Evolutionary conservation across 2,329 filamentous ascomycete genomes (phyloP), one percentile per base, ranked within the genome.

Genomic region (Neophaeococcomyces mojaviensis): DNA sequence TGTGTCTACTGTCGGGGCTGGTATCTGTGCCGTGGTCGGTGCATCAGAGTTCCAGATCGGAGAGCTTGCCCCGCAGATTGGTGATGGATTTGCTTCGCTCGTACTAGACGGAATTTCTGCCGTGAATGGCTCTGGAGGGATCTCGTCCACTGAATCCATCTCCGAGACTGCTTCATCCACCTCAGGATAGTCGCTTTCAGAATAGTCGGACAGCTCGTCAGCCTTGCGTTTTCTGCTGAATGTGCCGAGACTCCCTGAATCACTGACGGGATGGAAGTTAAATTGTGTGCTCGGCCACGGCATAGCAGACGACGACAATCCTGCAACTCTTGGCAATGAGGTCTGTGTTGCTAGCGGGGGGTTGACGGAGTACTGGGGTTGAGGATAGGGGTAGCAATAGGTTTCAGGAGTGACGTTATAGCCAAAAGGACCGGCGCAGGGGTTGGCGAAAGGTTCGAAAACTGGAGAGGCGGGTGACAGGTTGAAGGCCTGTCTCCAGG

Each of bases 151-250:
- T 28, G 16, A 39, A 4, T 24, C 5, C 4, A 4, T 5, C 37
- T 26, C n/a, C 9, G 8, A 3, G 20, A 26, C 24, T 20, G 15
- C n/a, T 5, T 28, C 5, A 10, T 19, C 39, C 3, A 8, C 24
- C 18, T 13, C 7, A 32, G 22, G 13, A 28, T 13, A 22, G 16
- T 24, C 15, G 10, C 22, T 10, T 9, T 33, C 30, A 22, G 32
- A 15, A 34, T n/a, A 24, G 10, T 37, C 46, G 8, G 48, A 51
- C 13, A 54, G 53, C 19, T 52, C 39, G 20, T 56, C 50, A 32
- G 49, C 52, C 34, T 55, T 56, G 31, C 54, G 54, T 44, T 55
- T 55, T 31, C 46, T 20, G 18, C 40, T 22, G 18, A 19, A n/a
- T 33, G 12, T 12, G n/a, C 4, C 18, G 12, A 10, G n/a, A n/a